Evolutionary conservation across 2,329 filamentous ascomycete species (phyloP).

Genomic region (Phoma herbarum): DNA sequence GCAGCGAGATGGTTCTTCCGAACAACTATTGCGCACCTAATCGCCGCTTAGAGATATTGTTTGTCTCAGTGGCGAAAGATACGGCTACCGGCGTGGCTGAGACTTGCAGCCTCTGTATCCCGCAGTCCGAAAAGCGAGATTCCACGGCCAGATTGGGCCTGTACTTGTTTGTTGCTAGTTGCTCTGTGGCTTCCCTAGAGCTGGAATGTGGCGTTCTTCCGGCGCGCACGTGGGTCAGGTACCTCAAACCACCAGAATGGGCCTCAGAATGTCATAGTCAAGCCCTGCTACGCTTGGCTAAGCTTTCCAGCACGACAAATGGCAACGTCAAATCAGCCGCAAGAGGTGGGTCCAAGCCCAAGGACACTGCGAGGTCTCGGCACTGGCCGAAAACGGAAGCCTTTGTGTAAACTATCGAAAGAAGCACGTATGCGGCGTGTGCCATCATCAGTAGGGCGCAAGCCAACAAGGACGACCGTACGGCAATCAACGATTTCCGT

Average conservation of each 20-base stretch:
- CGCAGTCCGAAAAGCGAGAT: too few species aligned
- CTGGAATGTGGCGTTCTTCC: background rate
- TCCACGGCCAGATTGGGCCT: background rate
- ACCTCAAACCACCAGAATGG: background rate
- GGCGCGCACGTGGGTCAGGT: background rate
- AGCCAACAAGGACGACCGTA: background rate
- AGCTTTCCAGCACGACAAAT: background rate
- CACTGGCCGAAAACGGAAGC: background rate
- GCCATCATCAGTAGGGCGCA: background rate
- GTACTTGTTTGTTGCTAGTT: background rate
- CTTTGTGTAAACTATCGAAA: background rate
- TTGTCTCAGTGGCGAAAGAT: background rate
- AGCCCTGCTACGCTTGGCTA: background rate
- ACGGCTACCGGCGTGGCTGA: background rate
- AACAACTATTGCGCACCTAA: background rate
- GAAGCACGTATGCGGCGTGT: background rate
- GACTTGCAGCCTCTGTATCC: background rate
- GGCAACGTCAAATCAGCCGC: background rate
- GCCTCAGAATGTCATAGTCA: background rate
- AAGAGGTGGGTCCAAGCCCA: background rate
- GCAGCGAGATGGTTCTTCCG: background rate
- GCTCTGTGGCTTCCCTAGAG: background rate
- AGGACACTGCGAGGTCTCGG: background rate
- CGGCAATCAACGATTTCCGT: background rate
- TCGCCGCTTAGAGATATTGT: background rate